These are phyloP conservation scores for Vaccinium darrowii DNA, from an alignment of 148 eudicot species.

Conservation along the genomic window DNA sequence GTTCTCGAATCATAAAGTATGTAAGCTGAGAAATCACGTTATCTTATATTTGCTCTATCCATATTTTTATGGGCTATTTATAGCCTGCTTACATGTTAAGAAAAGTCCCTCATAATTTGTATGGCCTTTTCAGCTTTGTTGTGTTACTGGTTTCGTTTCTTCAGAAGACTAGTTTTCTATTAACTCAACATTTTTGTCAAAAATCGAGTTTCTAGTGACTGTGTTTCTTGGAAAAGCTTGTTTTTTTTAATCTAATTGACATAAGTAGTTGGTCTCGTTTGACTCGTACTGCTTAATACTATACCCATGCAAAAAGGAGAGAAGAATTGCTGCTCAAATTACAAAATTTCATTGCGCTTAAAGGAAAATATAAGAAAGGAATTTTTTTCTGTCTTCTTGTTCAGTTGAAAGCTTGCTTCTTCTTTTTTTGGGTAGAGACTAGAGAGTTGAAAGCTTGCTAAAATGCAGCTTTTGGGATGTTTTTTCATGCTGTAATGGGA, in stretches of 20 bases:
- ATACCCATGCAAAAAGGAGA: background rate
- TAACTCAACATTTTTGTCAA: background rate
- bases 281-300: background rate
- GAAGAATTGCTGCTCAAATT: background rate
- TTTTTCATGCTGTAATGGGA: background rate
- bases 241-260: background rate
- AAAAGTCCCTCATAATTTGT: background rate
- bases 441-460: background rate
- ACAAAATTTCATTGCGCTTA: background rate
- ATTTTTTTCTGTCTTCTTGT: background rate
- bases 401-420: background rate
- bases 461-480: background rate
- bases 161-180: background rate
- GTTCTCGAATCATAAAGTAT: slow-evolving; percentile 76
- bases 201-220: background rate
- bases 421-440: background rate
- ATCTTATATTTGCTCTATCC: background rate
- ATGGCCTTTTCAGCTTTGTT: too few species aligned
- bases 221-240: background rate
- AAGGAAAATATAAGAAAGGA: background rate
- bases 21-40: background rate
- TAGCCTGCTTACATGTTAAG: background rate
- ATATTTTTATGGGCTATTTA: slow-evolving; percentile 9
- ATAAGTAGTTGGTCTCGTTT: background rate
- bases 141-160: background rate